Evolutionary conservation across 495 filamentous ascomycete genomes (phyloP).

Genomic region (Talaromyces thailandensis): DNA sequence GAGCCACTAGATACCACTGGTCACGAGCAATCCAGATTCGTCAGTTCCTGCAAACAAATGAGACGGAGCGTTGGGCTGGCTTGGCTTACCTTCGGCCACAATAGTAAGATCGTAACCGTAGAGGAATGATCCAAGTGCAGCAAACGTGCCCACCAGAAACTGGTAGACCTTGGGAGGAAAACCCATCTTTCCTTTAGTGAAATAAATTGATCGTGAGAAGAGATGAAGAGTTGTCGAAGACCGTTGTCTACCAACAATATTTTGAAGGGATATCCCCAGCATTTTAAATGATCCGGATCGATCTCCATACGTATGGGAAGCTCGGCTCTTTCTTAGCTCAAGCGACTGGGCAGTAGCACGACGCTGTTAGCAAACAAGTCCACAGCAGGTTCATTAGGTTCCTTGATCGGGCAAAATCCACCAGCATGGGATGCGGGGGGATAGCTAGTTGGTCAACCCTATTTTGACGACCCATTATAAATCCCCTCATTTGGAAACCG

Average conservation of each 20-base stretch:
- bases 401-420: background rate
- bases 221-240: background rate
- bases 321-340: background rate
- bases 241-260: background rate
- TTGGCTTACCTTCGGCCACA: conserved; percentile 29
- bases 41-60: background rate
- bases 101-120: conserved; percentile 46
- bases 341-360: background rate
- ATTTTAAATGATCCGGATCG: background rate
- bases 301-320: background rate
- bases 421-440: background rate
- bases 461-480: no score
- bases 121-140: conserved; percentile 50
- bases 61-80: background rate
- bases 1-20: conserved; percentile 1
- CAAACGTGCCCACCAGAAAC: conserved; percentile 46
- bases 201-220: background rate
- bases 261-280: background rate
- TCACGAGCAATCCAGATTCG: background rate
- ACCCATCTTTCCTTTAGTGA: conserved; percentile 14
- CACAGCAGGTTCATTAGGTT: background rate
- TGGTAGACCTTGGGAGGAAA: conserved; percentile 32
- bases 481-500: no score
- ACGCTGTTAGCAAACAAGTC: background rate
- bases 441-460: no score